Conservation (phyloP, 1,284 basidiomycete species). For the Fomitopsis schrenkii region DNA sequence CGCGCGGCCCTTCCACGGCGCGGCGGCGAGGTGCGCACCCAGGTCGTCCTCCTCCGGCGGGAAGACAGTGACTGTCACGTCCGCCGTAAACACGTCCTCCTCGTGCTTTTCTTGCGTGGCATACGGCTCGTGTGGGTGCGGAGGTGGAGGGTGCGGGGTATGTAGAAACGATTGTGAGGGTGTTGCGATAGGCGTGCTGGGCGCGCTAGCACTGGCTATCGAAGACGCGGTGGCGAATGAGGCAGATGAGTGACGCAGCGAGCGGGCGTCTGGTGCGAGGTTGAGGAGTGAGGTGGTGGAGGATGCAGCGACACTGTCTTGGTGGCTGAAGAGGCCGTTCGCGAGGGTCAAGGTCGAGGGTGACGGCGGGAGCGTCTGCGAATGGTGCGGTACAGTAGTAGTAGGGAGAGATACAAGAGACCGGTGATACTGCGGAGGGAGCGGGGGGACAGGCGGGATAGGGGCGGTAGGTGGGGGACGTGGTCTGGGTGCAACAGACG, state of each 20-base stretch:
- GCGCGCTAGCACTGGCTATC: slow-evolving; percentile 22
- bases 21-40: slow-evolving; percentile 2
- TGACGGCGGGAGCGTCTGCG: background rate
- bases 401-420: too few species aligned
- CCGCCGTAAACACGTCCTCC: background rate
- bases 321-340: background rate
- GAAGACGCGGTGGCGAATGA: slow-evolving; percentile 13
- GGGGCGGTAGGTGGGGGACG: slow-evolving; percentile 1
- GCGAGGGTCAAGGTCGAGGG: background rate
- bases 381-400: background rate
- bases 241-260: background rate
- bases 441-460: background rate
- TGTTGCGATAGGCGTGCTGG: slow-evolving; percentile 55
- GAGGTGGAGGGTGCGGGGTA: slow-evolving; percentile 22
- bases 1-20: slow-evolving; percentile 7
- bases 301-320: background rate
- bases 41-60: slow-evolving; percentile 4
- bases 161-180: slow-evolving; percentile 30
- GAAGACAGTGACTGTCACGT: background rate
- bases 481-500: slow-evolving; percentile 11
- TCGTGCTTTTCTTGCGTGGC: background rate
- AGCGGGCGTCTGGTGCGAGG: background rate
- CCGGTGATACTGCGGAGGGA: too few species aligned
- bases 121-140: background rate
- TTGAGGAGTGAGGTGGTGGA: background rate